These are phyloP conservation scores for Bassia scoparia DNA, from an alignment of 148 eudicot genomes.

Conservation along the genomic window DNA sequence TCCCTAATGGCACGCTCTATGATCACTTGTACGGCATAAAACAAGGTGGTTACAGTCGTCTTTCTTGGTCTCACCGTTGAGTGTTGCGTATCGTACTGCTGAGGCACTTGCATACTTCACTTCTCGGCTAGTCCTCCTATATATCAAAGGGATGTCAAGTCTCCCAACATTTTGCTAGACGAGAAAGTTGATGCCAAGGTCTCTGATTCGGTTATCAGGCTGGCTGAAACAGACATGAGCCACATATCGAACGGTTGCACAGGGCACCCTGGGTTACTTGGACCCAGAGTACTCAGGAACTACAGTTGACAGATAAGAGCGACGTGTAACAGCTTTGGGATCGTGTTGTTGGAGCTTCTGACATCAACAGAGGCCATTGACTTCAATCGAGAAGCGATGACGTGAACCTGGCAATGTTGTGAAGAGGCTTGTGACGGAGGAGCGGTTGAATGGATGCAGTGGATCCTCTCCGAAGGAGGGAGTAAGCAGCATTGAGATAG, in stretches of 20 bases:
- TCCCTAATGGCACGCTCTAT: conserved; percentile 60
- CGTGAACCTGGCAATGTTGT: conserved; percentile 80
- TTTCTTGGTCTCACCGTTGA: conserved; percentile 62
- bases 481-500: conserved; percentile 54
- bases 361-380: conserved; percentile 83
- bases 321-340: conserved; percentile 85
- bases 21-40: conserved; percentile 42
- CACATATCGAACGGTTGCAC: conserved; percentile 86
- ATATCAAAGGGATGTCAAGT: conserved; percentile 83
- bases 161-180: conserved; percentile 77
- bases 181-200: conserved; percentile 75
- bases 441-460: conserved; percentile 58
- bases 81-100: conserved; percentile 61
- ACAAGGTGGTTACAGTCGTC: conserved; percentile 16
- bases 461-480: conserved; percentile 53
- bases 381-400: conserved; percentile 69
- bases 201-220: conserved; percentile 72
- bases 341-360: conserved; percentile 72
- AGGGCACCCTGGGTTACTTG: conserved; percentile 78
- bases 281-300: conserved; percentile 86
- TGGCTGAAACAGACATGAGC: conserved; percentile 79
- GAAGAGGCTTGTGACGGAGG: conserved; percentile 70
- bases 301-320: conserved; percentile 77
- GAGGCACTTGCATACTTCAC: conserved; percentile 81
- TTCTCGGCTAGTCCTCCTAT: conserved; percentile 68